Evolutionary conservation across 352 stramenopile species (phyloP), one percentile per base, ranked within the genome.

Genomic region (Globisporangium cylindrosporum): DNA sequence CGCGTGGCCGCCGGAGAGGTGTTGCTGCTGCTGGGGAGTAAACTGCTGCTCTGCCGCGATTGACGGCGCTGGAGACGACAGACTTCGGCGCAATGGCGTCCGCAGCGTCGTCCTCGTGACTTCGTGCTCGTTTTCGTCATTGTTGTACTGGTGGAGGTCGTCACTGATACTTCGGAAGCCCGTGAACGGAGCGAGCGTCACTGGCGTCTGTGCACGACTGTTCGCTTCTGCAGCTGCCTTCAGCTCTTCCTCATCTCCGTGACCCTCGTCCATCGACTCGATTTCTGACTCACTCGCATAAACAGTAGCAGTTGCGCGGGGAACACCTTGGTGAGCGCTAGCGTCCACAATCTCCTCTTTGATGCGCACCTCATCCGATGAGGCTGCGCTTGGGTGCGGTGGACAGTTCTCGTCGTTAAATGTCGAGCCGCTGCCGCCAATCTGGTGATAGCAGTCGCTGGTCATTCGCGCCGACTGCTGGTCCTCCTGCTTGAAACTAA

Each of bases 31-130:
- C 24, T 72, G 56, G 34, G 62, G 51, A 41, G 67, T 71, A 2
- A 56, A 72, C 8, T 73, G 64, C 60, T 77, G 80, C 49, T 53
- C 75, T 15, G 68, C 71, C 43, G 70, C 46, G 1, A 68, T 67
- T 36, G 68, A 59, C 22, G 56, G n/a, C 3, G 53, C 64, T 43
- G 73, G 71, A 14, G 78, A 55, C 20, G 67, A 78, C 24, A 70
- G 66, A 38, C 59, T 75, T n/a, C 64, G 71, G 38, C 76, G 73
- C 55, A 87, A 59, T 10, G 82, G 82, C 24, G 79, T 91, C 36
- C 65, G 78, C 66, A 85, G 79, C 22, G 64, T 53, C 32, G 51
- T 56, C 6, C 38, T 25, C 43, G 36, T 25, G 3, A 22, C 29
- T 36, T 67, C 62, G 14, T 46, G 38, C 12, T 66, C 59, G 22